Evolutionary conservation across 164 flowering plant genomes (phyloP).

Genomic region (Aristolochia fimbriata): DNA sequence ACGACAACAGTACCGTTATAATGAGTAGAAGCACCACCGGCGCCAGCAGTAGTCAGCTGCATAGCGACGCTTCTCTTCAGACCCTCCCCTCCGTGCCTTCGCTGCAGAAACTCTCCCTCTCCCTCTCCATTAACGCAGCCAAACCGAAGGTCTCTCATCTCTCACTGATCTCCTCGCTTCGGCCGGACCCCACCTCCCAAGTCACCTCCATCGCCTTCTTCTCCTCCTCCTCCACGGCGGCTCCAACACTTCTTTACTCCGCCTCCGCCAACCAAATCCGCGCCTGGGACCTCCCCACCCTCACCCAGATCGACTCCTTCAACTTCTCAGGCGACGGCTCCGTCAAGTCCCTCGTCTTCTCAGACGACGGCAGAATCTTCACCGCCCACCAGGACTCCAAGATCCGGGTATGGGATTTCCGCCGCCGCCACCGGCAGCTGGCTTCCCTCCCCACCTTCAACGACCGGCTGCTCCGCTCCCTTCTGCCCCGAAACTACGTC

Average conservation of each 20-base stretch:
- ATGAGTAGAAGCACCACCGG: no score
- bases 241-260: conserved; percentile 37
- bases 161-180: conserved; percentile 13
- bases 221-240: conserved; percentile 21
- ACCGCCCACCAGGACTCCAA: conserved; percentile 76
- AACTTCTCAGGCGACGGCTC: conserved; percentile 42
- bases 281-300: conserved; percentile 39
- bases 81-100: conserved; percentile 12
- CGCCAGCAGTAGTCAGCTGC: background rate
- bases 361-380: conserved; percentile 36
- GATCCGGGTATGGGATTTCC: conserved; percentile 57
- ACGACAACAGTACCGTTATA: no score
- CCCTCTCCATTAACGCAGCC: no score
- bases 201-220: conserved; percentile 43
- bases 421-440: conserved; percentile 12
- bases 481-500: conserved; percentile 55
- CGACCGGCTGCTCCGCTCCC: conserved; percentile 46
- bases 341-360: conserved; percentile 47
- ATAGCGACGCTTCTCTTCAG: conserved; percentile 5
- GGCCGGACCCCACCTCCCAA: conserved; percentile 20
- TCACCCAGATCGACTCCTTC: conserved; percentile 32
- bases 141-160: background rate
- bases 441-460: conserved; percentile 58
- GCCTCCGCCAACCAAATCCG: conserved; percentile 43
- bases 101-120: conserved; percentile 3